These are phyloP conservation scores for Cryptococcus sp. DNA, from an alignment of 1,284 basidiomycete genomes.

Conservation along the genomic window DNA sequence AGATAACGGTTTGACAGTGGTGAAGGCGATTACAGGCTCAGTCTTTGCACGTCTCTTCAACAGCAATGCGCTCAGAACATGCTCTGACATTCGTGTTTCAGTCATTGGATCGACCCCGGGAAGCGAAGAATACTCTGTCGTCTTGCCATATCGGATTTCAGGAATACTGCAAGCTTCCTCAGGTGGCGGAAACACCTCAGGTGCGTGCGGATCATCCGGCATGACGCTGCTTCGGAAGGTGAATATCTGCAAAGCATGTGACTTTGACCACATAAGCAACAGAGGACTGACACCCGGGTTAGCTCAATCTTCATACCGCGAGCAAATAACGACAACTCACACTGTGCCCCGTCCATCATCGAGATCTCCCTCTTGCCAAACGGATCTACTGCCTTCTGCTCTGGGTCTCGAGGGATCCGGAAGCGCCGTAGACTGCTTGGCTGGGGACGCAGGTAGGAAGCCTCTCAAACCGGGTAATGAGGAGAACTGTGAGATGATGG, in stretches of 20 bases:
- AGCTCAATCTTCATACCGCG: neutral
- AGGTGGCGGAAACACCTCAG: constrained; percentile 35
- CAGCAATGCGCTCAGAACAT: neutral
- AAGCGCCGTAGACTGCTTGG: neutral
- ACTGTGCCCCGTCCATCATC: constrained; percentile 26
- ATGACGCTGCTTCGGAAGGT: constrained; percentile 19
- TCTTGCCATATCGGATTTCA: constrained; percentile 24
- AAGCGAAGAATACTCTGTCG: constrained; percentile 2
- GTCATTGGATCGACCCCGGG: neutral
- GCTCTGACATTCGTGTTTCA: neutral
- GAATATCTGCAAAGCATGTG: constrained; percentile 40
- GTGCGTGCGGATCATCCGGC: constrained; percentile 37
- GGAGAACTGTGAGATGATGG: constrained; percentile 35
- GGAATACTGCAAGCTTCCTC: constrained; percentile 38
- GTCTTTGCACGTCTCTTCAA: neutral
- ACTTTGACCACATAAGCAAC: constrained; percentile 27
- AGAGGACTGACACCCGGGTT: constrained; percentile 21
- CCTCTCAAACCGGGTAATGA: constrained; percentile 31
- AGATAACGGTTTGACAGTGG: neutral
- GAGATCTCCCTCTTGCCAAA: constrained; percentile 40
- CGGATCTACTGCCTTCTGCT: constrained; percentile 9
- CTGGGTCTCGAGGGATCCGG: neutral
- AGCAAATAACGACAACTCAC: constrained; percentile 10
- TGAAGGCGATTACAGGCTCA: constrained; percentile 4
- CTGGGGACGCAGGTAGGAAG: constrained; percentile 27